Conservation (phyloP, 2,329 filamentous ascomycete species). For the Zymoseptoria ardabiliae region DNA sequence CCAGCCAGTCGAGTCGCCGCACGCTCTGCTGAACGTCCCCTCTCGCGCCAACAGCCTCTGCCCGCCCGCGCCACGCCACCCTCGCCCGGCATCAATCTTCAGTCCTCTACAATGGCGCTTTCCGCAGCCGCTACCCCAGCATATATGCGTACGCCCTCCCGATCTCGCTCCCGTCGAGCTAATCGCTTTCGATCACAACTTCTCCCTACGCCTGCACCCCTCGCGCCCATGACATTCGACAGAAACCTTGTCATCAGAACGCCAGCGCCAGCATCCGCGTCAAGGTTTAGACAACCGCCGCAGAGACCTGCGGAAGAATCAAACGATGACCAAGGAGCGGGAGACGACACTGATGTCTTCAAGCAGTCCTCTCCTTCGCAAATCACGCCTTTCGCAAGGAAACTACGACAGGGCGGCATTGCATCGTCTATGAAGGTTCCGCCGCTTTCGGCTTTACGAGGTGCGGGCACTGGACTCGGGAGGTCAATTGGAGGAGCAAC, state of each 20-base stretch:
- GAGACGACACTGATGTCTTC: conserved; percentile 10
- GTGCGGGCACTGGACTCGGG: conserved; percentile 5
- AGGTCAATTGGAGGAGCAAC: conserved; percentile 8
- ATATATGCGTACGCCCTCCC: conserved; percentile 42
- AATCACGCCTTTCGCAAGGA: conserved; percentile 34
- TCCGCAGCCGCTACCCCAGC: conserved; percentile 18
- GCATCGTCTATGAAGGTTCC: conserved; percentile 10
- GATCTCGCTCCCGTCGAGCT: conserved; percentile 13
- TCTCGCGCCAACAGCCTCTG: conserved; percentile 12
- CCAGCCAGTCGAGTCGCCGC: conserved; percentile 24
- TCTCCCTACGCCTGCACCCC: conserved; percentile 24
- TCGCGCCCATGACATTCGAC: conserved; percentile 27
- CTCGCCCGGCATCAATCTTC: conserved; percentile 1
- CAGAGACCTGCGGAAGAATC: neutral
- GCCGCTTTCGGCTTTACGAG: conserved; percentile 11
- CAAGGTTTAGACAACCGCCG: neutral
- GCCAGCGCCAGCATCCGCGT: conserved; percentile 19
- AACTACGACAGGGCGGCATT: conserved; percentile 30
- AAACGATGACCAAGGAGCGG: conserved; percentile 1
- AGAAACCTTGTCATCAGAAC: conserved; percentile 20
- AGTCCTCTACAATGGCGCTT: neutral
- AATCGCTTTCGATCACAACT: conserved; percentile 22
- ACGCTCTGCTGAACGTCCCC: conserved; percentile 16
- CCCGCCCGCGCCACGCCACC: neutral
- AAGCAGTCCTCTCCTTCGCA: conserved; percentile 24